These are phyloP conservation scores for Solanum boliviense DNA, from an alignment of 257 asterid genomes.

Conservation along the genomic window DNA sequence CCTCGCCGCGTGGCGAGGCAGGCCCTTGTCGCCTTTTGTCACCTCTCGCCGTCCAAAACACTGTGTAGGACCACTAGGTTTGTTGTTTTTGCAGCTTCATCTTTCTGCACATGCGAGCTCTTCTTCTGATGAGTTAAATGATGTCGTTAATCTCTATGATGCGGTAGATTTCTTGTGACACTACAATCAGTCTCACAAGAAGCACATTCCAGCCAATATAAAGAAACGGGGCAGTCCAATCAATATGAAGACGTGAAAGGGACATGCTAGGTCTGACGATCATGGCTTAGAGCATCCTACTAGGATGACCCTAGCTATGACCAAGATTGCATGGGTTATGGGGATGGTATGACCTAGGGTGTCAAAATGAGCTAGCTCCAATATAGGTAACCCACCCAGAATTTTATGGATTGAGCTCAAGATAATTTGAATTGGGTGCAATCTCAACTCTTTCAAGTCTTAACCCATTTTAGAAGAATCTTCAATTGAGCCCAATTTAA, in stretches of 20 bases:
- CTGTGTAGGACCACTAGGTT: neutral
- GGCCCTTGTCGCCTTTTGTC: no score
- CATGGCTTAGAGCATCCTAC: neutral
- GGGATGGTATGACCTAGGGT: neutral
- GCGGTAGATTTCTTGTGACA: neutral
- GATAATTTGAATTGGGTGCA: no score
- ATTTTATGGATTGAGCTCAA: no score
- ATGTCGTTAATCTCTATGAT: neutral
- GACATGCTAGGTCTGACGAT: neutral
- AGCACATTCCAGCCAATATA: neutral
- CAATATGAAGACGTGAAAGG: neutral
- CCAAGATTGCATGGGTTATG: neutral
- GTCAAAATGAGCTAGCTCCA: no score
- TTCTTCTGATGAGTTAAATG: neutral
- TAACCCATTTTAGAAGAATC: no score
- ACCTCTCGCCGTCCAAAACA: no score
- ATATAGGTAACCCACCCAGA: no score
- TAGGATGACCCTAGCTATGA: neutral
- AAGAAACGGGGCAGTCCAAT: neutral
- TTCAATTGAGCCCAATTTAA: no score
- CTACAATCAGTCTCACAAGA: neutral
- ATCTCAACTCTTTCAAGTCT: no score
- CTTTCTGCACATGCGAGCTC: neutral
- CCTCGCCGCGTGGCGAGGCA: no score
- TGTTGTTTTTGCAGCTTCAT: neutral